A percentile compares a stretch with the other conserved stretches of the same genome.
phyloP scores from a whole-genome alignment of 179 eudicot genomes.

The Amaranthus tricolor region DNA sequence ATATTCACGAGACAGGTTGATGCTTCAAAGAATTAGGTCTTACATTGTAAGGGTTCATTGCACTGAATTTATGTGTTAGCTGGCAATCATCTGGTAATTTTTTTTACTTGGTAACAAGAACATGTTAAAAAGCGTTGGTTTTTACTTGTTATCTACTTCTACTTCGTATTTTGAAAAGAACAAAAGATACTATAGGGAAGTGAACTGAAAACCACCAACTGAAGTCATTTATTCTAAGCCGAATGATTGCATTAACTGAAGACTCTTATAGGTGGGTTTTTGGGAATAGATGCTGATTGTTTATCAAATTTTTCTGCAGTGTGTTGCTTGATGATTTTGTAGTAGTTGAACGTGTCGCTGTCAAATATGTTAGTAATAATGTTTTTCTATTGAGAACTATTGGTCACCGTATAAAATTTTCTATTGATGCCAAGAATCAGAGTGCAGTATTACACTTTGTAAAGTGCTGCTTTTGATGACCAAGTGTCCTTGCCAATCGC shows the following conservation, averaged over 20 bases:
- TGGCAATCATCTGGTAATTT: background rate
- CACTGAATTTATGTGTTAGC: slow-evolving; percentile 22
- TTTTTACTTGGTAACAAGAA: background rate
- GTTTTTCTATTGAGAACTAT: background rate
- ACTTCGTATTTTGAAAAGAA: too few relatives aligned
- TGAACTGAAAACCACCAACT: background rate
- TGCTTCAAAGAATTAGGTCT: slow-evolving; percentile 99
- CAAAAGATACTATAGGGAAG: background rate
- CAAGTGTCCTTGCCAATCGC: background rate
- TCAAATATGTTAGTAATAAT: background rate
- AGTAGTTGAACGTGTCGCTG: background rate
- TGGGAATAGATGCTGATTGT: slow-evolving; percentile 1
- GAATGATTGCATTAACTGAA: background rate
- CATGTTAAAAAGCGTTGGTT: background rate
- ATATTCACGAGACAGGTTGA: slow-evolving; percentile 94
- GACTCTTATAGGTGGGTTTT: background rate
- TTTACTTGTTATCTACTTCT: background rate
- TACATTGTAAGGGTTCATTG: slow-evolving; percentile 83
- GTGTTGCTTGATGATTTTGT: background rate
- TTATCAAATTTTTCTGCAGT: background rate
- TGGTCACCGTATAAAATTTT: background rate
- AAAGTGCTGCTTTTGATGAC: background rate
- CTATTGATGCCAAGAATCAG: background rate
- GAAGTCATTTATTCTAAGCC: background rate
- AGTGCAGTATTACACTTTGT: background rate